Evolutionary conservation across 768 basidiomycete species (phyloP), one percentile per base, ranked within the genome.

Genomic region (Tricholoma flavovirens): DNA sequence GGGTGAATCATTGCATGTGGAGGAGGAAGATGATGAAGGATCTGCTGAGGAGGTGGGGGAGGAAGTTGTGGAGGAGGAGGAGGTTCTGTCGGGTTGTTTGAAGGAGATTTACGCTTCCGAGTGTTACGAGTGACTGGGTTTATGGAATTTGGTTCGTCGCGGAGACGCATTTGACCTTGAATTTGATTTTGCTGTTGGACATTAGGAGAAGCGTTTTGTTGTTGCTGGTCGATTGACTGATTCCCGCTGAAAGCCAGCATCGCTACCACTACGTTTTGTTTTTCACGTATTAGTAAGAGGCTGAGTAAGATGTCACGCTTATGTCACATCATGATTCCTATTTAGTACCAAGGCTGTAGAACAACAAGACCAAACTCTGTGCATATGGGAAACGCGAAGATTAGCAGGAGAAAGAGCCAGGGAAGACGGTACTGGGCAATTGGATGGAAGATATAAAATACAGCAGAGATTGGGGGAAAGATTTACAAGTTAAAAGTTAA

Each of bases 101-200:
- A 65, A 2, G 87, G 86, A 0, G 87, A 65, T 69, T 90, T 90
- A 63, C 88, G 82, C 67, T 90, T 90, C 56, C 87, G 78, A 30
- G 75, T 66, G 10, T 72, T 56, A 46, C 82, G 77, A 12, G 78
- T 36, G 15, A 63, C 69, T 38, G 77, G 75, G 42, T 71, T 73
- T 68, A 76, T 73, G 59, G 72, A 73, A 46, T 73, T 75, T 53
- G 70, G 78, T 51, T 86, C 84, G 43, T 87, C 85, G 64, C 82
- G 79, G 38, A 88, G 77, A 63, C 85, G 81, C 80, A 84, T 81
- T 19, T 68, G 68, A 11, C 59, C 43, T 29, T 65, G 65, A n/a
- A 58, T 55, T 46, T 62, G 43, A 42, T 61, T 60, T 54, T 64
- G 62, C 15, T 65, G 55, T 64, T 73, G 69, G 48, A 68, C 69